Evolutionary conservation across 2,329 filamentous ascomycete species (phyloP).

Genomic region (Fusarium burgessii): DNA sequence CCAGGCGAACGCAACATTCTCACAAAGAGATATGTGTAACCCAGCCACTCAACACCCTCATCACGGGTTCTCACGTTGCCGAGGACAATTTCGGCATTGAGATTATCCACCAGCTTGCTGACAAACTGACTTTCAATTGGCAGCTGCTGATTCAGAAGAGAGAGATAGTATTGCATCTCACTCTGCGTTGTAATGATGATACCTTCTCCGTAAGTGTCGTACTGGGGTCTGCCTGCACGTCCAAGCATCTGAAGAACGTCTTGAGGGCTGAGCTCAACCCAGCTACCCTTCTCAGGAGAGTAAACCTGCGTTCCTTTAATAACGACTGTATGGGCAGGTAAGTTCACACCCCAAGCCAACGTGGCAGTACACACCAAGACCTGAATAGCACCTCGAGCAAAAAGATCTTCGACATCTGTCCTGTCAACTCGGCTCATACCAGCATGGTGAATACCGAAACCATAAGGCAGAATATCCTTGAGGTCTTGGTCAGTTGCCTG

Average conservation of each 20-base stretch:
- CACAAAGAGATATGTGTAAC: constrained; percentile 97
- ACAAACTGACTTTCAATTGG: constrained; percentile 98
- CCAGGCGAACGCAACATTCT: constrained; percentile 97
- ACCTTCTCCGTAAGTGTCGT: constrained; percentile 96
- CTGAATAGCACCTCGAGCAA: constrained; percentile 89
- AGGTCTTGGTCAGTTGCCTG: constrained; percentile 86
- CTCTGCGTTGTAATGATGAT: constrained; percentile 97
- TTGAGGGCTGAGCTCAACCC: constrained; percentile 97
- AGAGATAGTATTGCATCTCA: constrained; percentile 98
- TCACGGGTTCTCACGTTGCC: constrained; percentile 92
- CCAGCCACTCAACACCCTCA: constrained; percentile 98
- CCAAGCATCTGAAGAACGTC: constrained; percentile 99
- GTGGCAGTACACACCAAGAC: constrained; percentile 98
- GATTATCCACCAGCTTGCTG: constrained; percentile 91
- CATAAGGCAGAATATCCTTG: constrained; percentile 94
- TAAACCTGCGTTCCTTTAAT: constrained; percentile 99
- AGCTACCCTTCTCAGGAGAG: constrained; percentile 97
- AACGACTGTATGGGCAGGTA: constrained; percentile 97
- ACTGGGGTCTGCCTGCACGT: constrained; percentile 95
- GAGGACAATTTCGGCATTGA: constrained; percentile 95
- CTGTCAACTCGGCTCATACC: constrained; percentile 97
- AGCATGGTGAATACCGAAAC: constrained; percentile 98
- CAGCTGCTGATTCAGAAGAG: constrained; percentile 94
- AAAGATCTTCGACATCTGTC: constrained; percentile 94
- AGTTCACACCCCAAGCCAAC: constrained; percentile 98